phyloP scores from a whole-genome alignment of 1,284 basidiomycete genomes.

The Earliella scabrosa region DNA sequence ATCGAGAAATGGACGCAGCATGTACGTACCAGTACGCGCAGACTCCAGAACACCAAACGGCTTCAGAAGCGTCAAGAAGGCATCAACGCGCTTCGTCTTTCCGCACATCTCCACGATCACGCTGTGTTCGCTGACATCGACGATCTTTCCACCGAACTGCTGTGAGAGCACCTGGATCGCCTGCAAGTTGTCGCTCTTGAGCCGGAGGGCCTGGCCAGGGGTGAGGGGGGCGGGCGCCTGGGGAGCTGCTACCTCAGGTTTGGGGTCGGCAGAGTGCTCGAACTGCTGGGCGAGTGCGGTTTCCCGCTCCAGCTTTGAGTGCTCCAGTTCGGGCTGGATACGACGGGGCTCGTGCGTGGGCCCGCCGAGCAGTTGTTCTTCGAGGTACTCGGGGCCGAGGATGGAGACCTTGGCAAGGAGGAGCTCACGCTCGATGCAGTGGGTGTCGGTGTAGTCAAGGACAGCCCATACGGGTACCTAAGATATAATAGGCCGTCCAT shows the following conservation, averaged over 20 bases:
- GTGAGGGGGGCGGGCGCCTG: conserved; percentile 40
- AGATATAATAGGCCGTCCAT: background rate
- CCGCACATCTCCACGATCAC: conserved; percentile 96
- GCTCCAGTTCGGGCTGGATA: conserved; percentile 29
- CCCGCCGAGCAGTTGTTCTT: conserved; percentile 83
- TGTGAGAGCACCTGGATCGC: conserved; percentile 84
- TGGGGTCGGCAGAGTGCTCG: conserved; percentile 50
- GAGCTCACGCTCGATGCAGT: conserved; percentile 48
- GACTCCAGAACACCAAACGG: conserved; percentile 94
- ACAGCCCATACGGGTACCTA: conserved; percentile 98
- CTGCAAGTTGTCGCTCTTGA: conserved; percentile 90
- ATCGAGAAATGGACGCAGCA: too few relatives aligned
- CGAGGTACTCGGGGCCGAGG: conserved; percentile 96
- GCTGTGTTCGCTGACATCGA: conserved; percentile 93
- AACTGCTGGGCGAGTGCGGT: conserved; percentile 75
- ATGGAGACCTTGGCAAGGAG: conserved; percentile 73
- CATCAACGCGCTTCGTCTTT: conserved; percentile 91
- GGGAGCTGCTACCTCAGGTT: conserved; percentile 17
- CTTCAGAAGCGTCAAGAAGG: conserved; percentile 90
- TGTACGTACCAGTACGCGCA: conserved; percentile 69
- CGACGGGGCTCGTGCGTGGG: conserved; percentile 78
- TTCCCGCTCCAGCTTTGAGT: conserved; percentile 70
- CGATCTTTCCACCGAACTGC: conserved; percentile 93
- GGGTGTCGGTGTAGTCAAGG: conserved; percentile 92
- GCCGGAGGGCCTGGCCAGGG: conserved; percentile 82